Evolutionary conservation across 805 yeast genomes (phyloP).

Genomic region (Nakazawaea sp.): DNA sequence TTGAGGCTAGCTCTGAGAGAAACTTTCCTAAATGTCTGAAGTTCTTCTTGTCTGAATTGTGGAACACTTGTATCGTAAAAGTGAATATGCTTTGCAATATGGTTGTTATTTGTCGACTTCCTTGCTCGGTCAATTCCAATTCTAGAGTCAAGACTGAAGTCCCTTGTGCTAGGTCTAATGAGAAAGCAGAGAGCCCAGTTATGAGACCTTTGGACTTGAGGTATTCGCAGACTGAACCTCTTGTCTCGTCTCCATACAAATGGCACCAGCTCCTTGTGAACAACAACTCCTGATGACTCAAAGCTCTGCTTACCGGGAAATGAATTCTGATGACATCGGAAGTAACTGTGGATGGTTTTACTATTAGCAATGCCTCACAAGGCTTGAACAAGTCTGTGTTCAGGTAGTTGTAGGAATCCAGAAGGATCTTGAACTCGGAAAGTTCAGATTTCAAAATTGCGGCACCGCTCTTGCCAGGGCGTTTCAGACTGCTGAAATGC

Average conservation of each 20-base stretch:
- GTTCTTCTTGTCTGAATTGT: conserved; percentile 6
- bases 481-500: conserved; percentile 29
- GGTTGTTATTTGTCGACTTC: conserved; percentile 27
- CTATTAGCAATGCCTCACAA: conserved; percentile 4
- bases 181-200: conserved; percentile 33
- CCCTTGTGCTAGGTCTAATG: conserved; percentile 28
- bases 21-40: conserved; percentile 27
- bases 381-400: background rate
- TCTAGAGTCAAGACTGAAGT: conserved; percentile 43
- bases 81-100: conserved; percentile 21
- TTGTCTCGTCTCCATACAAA: conserved; percentile 57
- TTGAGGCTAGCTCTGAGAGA: conserved; percentile 40
- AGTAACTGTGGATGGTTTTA: conserved; percentile 15
- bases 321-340: conserved; percentile 34
- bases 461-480: too few relatives aligned
- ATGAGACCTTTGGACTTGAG: conserved; percentile 29
- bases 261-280: conserved; percentile 44
- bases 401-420: too few relatives aligned
- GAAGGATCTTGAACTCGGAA: background rate
- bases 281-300: conserved; percentile 13
- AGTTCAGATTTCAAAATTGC: background rate
- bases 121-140: conserved; percentile 38
- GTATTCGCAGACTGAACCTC: conserved; percentile 37
- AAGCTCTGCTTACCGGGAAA: conserved; percentile 30
- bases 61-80: conserved; percentile 11